Evolutionary conservation across 192 early-diverging fungal species (phyloP), one percentile per base, ranked within the genome.

Genomic region (Linnemannia hyalina): DNA sequence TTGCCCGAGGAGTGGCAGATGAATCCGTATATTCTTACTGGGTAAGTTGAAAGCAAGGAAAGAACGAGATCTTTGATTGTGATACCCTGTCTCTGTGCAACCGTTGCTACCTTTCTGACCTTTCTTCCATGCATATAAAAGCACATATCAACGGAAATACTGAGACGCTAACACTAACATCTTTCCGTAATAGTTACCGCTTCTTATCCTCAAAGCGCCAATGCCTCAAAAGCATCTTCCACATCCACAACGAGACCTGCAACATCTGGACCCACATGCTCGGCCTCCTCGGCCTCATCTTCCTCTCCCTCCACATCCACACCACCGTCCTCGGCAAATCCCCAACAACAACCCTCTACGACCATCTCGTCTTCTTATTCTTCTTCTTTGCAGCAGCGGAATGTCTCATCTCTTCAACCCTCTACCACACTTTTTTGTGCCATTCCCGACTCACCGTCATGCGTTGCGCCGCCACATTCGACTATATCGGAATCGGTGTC

Each of bases 261-360:
- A 93, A 93, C 77, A 93, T 93, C 69, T 93, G 88, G 80, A 92
- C 92, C 8, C 92, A 93, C 80, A 76, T 93, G 10, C 35, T 92
- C 38, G 92, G 90, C 5, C 89, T 90, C 32, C 32, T 91, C 13
- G 80, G 90, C 16, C 90, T 93, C 54, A 73, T 93, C 11, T 77
- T 74, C 23, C 70, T 93, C 1, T 90, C 86, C 0, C 68, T 89
- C 9, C 88, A 91, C 55, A 88, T 91, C 32, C 71, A 74, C 49
- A 80, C 52, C 0, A 49, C 77, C 23, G 54, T 72, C 40, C 83
- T 89, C 6, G 20, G 40, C 18, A 11, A 18, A 40, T 23, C 29
- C n/a, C 46, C 70, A 22, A 70, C 52, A 42, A 54, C 46, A 49
- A 78, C 70, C 0, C 29, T 77, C 76, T 77, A 63, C 57, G 76